These are phyloP conservation scores for Diaporthe sp. DNA, from an alignment of 2,329 filamentous ascomycete genomes.

Conservation along the genomic window DNA sequence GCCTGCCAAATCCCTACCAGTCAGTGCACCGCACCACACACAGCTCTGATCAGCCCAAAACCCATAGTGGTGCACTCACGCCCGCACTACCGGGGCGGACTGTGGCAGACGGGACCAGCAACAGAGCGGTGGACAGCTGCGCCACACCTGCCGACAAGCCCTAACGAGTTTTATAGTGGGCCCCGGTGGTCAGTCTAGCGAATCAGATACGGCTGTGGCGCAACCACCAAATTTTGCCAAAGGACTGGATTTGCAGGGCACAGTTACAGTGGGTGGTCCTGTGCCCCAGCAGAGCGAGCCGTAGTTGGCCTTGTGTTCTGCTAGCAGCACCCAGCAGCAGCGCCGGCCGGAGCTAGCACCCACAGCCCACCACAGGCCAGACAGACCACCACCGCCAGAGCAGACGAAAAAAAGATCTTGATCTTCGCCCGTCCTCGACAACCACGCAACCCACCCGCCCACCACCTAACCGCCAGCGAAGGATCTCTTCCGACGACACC, in stretches of 20 bases:
- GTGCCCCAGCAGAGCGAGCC: neutral
- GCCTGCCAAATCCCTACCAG: conserved; percentile 28
- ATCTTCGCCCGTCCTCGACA: conserved; percentile 37
- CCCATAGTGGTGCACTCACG: neutral
- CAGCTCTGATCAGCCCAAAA: conserved; percentile 21
- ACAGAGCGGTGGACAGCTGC: neutral
- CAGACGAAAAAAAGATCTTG: conserved; percentile 39
- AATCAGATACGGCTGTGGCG: neutral
- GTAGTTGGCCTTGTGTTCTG: neutral
- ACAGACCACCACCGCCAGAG: conserved; percentile 22
- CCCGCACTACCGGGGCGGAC: neutral
- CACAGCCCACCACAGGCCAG: conserved; percentile 23
- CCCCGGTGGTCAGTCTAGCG: fast-evolving
- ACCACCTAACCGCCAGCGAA: conserved; percentile 22
- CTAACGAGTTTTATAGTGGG: conserved; percentile 1
- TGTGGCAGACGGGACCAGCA: neutral
- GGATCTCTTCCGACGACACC: conserved; percentile 38
- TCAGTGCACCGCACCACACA: conserved; percentile 26
- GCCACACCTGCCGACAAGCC: conserved; percentile 1
- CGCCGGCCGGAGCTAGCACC: conserved; percentile 26
- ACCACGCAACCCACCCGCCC: conserved; percentile 38
- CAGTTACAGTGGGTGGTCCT: neutral
- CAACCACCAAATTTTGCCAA: conserved; percentile 26
- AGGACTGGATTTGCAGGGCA: conserved; percentile 12
- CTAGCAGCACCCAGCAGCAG: conserved; percentile 16